Evolutionary conservation across 352 stramenopile genomes (phyloP), one percentile per base, ranked within the genome.

Genomic region (Plasmopara muralis): DNA sequence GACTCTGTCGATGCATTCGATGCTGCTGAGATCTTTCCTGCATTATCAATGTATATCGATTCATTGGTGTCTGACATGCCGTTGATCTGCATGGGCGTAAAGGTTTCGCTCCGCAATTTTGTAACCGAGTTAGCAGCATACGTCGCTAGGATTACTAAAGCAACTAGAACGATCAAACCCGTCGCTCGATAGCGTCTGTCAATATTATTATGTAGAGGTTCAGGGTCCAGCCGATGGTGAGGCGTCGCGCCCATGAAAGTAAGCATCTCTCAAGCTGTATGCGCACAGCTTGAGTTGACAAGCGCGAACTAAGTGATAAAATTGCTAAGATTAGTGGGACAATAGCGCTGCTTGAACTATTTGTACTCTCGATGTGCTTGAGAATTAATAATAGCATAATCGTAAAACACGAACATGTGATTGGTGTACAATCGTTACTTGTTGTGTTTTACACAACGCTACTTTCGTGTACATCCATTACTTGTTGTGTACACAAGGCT

Each of bases 151-250:
- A 68, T 9, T n/a, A 64, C 42, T 48, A 68, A 31, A 8, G 25
- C 20, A 18, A 68, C 29, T 16, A 63, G 58, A 16, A 50, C 55
- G 6, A 43, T 53, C 9, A 65, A 12, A 35, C 60, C 60, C 40
- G 57, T 34, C 4, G 35, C 37, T 14, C 60, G 60, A 54, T 61
- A 41, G 20, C 55, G 55, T 25, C 46, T 40, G 10, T 64, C 18
- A 20, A 15, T 40, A 0, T 18, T 34, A 18, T 39, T 25, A 10
- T 25, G 37, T 16, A 34, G 18, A 37, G 50, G 14, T 8, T 55
- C 38, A 13, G n/a, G 14, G n/a, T 68, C 55, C 33, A 68, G 25
- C 8, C 50, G 60, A 41, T 68, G 60, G 34, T 68, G 60, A n/a
- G 25, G 43, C 18, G 48, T 55, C 15, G 44, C 13, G 1, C 38